Evolutionary conservation across 148 eudicot species (phyloP), one percentile per base, ranked within the genome.

Genomic region (Vaccinium corymbosum): DNA sequence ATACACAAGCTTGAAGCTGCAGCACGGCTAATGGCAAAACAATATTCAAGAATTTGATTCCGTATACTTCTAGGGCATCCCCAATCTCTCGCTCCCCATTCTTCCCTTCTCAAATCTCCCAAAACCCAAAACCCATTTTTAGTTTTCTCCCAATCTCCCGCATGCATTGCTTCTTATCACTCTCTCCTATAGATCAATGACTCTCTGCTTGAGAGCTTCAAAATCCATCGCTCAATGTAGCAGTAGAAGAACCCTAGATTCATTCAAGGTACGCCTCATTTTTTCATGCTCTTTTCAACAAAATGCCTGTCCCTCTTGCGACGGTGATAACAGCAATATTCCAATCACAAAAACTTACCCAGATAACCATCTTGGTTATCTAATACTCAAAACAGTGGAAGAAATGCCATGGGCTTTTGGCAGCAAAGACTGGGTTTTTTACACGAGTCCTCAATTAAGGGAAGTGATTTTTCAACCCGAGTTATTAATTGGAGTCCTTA

Each of bases 151-250:
- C 20, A 80, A n/a, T 61, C 72, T 80, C 72, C 48, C 83, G 74
- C 76, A 62, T 73, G 80, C 27, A n/a, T 80, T 38, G 57, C 83
- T 79, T 53, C 51, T 80, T 22, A 16, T 76, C 68, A 17, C 4
- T 52, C 17, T 25, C 82, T 72, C 16, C n/a, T 16, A n/a, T 38
- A 53, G 64, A 75, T 85, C 89, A 85, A 91, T 91, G 93, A 85
- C 81, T 89, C 89, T 89, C 89, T 83, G 87, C 86, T 84, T 68
- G n/a, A 82, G 84, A 80, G 86, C 85, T 85, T 86, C 86, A 55
- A 88, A 88, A 91, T 85, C 89, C 32, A 68, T 88, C 10, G 77
- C 81, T 42, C 73, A 83, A 77, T 83, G 64, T 49, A 76, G 61
- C 74, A 32, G 80, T 16, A 73, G 35, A 76, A 76, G 25, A 3